Base-by-base conservation (phyloP, 345 rosid species). In the Acer campestre region DNA sequence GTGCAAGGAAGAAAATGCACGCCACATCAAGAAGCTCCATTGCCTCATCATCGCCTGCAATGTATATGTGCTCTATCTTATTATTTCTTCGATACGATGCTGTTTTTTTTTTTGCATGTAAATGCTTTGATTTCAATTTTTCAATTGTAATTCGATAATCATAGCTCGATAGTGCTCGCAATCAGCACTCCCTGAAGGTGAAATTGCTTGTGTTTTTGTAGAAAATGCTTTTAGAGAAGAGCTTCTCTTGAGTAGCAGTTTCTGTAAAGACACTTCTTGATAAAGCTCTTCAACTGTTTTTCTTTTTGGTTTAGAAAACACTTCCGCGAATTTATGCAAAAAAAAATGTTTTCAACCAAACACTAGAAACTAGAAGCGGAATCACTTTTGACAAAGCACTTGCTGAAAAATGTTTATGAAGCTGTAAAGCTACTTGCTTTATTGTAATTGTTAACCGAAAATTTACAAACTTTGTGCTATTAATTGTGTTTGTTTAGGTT, bases 1-100 rank as follows among this genome's bases (percentile, higher is more conserved):
- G 88, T 92, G 94, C 0, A 93, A 86, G 87, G 98, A 93, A 64
- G 97, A 90, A 87, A 91, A 93, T 78, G 62, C 89, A 38, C 92
- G 94, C 75, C 98, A 88, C 83, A 95, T 93, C 91, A 74, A 90
- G 40, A 89, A 80, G 63, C 89, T 93, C 64, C 90, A 86, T 64
- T 84, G 80, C 66, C 78, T 91, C 80, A 89, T 95, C 79, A 84
- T 95, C 81, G 91, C 88, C 67, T 90, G 86, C 89, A 93, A 93
- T 73, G 95, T n/a, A n/a, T 91, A 44, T 83, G 58, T 69, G 61
- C 35, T 27, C 80, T 56, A 0, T n/a, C n/a, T n/a, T n/a, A n/a
- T n/a, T n/a, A n/a, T n/a, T n/a, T n/a, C n/a, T n/a, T n/a, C n/a
- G n/a, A n/a, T n/a, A n/a, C n/a, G n/a, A n/a, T n/a, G n/a, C n/a